These are phyloP conservation scores for Mycena leptocephala DNA, from an alignment of 768 basidiomycete genomes.

Conservation along the genomic window DNA sequence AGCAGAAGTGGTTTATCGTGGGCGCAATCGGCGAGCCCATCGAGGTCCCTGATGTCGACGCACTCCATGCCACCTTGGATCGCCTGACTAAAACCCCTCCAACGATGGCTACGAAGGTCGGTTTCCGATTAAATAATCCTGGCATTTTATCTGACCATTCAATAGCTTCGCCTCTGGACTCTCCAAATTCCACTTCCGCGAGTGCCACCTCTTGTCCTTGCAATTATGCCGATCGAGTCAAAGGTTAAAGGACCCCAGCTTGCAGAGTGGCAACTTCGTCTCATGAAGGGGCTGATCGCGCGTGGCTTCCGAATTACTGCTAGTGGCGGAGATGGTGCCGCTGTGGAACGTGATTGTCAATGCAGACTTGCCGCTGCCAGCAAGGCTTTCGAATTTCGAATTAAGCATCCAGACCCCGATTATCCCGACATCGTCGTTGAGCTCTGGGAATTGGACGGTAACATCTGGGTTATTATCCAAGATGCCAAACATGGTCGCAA, in stretches of 20 bases:
- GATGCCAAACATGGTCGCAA: slow-evolving; percentile 5
- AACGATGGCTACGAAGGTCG: not conserved
- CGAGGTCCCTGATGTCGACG: slow-evolving; percentile 29
- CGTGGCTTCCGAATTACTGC: slow-evolving; percentile 10
- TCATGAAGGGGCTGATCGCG: not conserved
- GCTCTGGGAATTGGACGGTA: slow-evolving; percentile 1
- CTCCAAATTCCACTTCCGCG: slow-evolving; percentile 44
- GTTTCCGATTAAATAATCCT: no score
- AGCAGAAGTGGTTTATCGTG: slow-evolving; percentile 36
- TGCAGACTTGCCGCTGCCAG: not conserved
- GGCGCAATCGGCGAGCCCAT: slow-evolving; percentile 35
- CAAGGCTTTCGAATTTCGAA: not conserved
- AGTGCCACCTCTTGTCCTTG: slow-evolving; percentile 42
- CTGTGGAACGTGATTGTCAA: slow-evolving; percentile 18
- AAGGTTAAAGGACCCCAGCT: slow-evolving; percentile 8
- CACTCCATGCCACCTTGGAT: not conserved
- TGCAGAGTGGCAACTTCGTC: not conserved
- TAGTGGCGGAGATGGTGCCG: slow-evolving; percentile 2
- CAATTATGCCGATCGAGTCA: not conserved
- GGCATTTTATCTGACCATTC: no score
- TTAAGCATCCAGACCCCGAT: not conserved
- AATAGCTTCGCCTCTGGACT: slow-evolving; percentile 43
- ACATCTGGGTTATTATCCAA: not conserved
- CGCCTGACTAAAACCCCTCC: not conserved
- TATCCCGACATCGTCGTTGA: not conserved